Conservation (phyloP, 805 yeast species). For the Sungouiella thailandica region DNA sequence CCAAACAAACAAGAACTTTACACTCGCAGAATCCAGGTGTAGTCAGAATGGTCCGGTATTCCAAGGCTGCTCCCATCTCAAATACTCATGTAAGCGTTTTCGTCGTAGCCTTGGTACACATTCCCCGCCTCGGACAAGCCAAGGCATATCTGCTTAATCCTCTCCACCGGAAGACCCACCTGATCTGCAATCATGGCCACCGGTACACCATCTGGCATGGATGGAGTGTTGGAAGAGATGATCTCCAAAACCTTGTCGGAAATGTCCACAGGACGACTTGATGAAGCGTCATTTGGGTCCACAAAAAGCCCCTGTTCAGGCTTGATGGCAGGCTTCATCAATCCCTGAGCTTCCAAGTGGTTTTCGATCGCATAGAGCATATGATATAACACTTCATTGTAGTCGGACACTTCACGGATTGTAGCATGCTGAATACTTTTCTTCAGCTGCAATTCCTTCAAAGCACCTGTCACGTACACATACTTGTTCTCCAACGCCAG, state of each 20-base stretch:
- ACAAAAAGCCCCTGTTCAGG: slow-evolving; percentile 28
- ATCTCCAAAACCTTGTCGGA: slow-evolving; percentile 46
- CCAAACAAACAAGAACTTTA: no score
- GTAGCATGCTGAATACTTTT: slow-evolving; percentile 62
- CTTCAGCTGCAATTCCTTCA: slow-evolving; percentile 56
- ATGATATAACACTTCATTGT: slow-evolving; percentile 66
- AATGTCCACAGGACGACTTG: slow-evolving; percentile 15
- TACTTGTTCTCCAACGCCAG: slow-evolving; percentile 47
- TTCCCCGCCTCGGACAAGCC: slow-evolving; percentile 62
- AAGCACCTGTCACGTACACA: slow-evolving; percentile 47
- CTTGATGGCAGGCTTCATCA: slow-evolving; percentile 16
- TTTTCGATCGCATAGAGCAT: slow-evolving; percentile 57
- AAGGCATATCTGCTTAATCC: slow-evolving; percentile 46
- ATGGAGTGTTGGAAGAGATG: slow-evolving; percentile 44
- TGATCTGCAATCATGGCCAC: slow-evolving; percentile 54
- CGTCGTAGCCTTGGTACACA: slow-evolving; percentile 67
- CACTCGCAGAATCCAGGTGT: no score
- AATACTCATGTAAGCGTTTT: slow-evolving; percentile 45
- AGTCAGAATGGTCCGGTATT: no score
- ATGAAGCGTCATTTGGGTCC: slow-evolving; percentile 18
- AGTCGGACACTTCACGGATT: slow-evolving; percentile 53
- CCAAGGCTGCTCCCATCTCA: no score
- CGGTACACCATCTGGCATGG: slow-evolving; percentile 77
- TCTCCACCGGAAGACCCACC: slow-evolving; percentile 45
- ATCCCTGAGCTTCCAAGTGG: slow-evolving; percentile 54